These are phyloP conservation scores for Trypanosoma melophagium DNA, from an alignment of 208 protist genomes.

Conservation along the genomic window DNA sequence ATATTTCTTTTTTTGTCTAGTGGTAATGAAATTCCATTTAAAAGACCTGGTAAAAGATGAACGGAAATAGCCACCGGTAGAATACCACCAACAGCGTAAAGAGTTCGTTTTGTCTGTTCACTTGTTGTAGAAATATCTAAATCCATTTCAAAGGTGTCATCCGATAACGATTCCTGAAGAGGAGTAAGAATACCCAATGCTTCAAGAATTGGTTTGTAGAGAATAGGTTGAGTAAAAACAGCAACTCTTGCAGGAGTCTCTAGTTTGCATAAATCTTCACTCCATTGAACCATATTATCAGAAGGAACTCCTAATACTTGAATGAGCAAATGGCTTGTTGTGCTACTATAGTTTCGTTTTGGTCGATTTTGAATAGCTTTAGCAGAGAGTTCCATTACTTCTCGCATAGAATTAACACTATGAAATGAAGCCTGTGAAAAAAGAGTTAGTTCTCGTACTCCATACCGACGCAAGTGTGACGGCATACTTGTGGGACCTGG, in stretches of 20 bases:
- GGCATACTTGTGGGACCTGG: constrained; percentile 2
- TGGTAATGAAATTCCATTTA: background rate
- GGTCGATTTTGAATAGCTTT: constrained; percentile 14
- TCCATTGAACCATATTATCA: background rate
- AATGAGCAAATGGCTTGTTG: background rate
- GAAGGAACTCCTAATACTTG: constrained; percentile 5
- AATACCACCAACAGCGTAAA: background rate
- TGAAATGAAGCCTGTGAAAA: constrained; percentile 12
- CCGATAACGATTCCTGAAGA: background rate
- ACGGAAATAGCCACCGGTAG: background rate
- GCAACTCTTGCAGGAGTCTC: background rate
- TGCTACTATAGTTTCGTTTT: background rate
- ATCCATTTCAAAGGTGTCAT: background rate
- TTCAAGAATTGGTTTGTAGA: background rate
- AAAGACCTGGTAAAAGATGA: background rate
- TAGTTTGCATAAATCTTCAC: background rate
- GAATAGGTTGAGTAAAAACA: constrained; percentile 4
- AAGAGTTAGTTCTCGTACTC: background rate
- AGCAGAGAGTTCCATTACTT: constrained; percentile 7
- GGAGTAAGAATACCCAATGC: background rate
- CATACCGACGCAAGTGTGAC: constrained; percentile 8
- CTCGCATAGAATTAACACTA: background rate
- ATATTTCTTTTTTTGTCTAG: too few species aligned
- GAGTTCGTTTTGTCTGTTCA: background rate
- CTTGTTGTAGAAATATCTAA: background rate